Percentiles rank a stretch among this genome's conserved stretches.
phyloP scores from a whole-genome alignment of 331 rosid species.

The Quercus lobata region DNA sequence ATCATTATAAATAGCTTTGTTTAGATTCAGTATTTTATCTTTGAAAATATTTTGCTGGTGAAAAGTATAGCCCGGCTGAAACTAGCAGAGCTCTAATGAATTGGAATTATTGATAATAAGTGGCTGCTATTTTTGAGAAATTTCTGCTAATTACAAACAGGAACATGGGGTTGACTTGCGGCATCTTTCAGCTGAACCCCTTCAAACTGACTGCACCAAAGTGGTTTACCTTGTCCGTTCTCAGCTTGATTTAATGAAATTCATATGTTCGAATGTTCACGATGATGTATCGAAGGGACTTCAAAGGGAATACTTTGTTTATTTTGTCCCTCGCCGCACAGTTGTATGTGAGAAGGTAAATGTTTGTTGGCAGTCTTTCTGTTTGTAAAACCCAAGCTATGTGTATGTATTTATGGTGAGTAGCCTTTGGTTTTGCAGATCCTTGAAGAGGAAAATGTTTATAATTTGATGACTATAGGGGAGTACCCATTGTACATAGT shows the following conservation, averaged over 20 bases:
- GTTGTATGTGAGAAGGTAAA: slow-evolving; percentile 90
- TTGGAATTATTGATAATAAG: no score
- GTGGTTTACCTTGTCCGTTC: slow-evolving; percentile 64
- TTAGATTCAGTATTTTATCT: no score
- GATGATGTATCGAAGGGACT: slow-evolving; percentile 38
- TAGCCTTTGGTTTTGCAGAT: slow-evolving; percentile 50
- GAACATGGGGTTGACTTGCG: no score
- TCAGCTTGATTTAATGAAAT: slow-evolving; percentile 76
- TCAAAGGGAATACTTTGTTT: slow-evolving; percentile 84
- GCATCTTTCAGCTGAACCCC: no score
- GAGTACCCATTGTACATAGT: slow-evolving; percentile 77
- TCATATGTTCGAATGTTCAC: slow-evolving; percentile 69
- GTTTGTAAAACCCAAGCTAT: not conserved
- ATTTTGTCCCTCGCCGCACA: slow-evolving; percentile 82
- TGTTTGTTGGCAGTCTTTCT: slow-evolving; percentile 1
- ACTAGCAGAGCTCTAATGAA: no score
- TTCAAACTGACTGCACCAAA: no score
- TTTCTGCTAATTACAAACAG: no score
- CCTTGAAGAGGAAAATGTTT: slow-evolving; percentile 88
- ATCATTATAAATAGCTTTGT: no score
- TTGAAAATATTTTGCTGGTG: no score
- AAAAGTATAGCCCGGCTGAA: no score
- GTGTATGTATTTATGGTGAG: not conserved
- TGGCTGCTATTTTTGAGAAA: no score
- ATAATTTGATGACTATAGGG: slow-evolving; percentile 69